Evolutionary conservation across 176 grass and related monocot genomes (phyloP), one percentile per base, ranked within the genome.

Genomic region (Rhipidocladum racemiflorum): DNA sequence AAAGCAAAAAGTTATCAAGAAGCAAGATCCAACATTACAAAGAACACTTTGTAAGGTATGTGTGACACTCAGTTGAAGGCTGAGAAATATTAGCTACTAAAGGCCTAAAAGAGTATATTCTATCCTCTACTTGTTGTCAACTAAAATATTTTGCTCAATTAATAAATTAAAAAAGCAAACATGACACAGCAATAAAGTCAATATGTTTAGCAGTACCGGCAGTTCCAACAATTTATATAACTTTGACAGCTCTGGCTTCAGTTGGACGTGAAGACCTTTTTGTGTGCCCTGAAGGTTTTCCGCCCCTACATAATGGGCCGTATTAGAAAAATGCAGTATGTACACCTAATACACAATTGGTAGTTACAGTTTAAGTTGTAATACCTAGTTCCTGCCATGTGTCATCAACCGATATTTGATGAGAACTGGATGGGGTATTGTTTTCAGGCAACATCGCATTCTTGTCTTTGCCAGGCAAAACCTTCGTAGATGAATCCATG

Each of bases 211-310:
- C 10, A 81, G 75, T 93, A 97, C 95, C 66, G 95, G 92, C 81
- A 94, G 67, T 84, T 89, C 84, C 48, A 94, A 79, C 59, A 87
- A 75, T 53, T 81, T 38, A 82, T 91, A 97, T 70, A 97, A 76
- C 39, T 86, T 85, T 30, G 83, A 80, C 48, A 97, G 46, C 78
- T 97, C 84, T 50, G 90, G 88, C 53, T 94, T 89, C 51, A 97
- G 68, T 72, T 89, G 88, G 48, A 86, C 39, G 11, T 94, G 90
- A 75, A 97, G 84, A 74, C 66, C 78, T 80, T 78, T 92, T 50
- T 93, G 95, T 73, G 78, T 48, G 72, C 53, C 86, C 65, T 81
- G 73, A 67, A 97, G 86, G 46, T 87, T 92, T 87, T 85, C 55
- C 46, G 38, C 67, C 43, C 62, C 90, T 90, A 87, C 86, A 81